A percentile compares a stretch with the other conserved stretches of the same genome.
These are phyloP conservation scores for Corchorus capsularis DNA, from an alignment of 345 rosid species.

Conservation along the genomic window DNA sequence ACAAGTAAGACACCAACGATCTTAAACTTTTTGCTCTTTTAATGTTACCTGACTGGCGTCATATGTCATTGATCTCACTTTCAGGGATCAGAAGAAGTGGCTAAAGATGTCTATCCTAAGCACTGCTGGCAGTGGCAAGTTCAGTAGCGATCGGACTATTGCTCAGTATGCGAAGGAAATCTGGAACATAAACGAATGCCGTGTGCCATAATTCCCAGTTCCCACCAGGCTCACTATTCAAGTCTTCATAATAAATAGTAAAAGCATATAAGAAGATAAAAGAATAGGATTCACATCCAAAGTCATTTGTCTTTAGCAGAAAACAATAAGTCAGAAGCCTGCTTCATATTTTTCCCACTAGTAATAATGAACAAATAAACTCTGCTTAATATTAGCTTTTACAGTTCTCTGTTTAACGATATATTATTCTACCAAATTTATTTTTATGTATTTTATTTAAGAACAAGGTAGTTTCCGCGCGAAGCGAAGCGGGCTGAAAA, in stretches of 20 bases:
- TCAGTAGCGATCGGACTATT: conserved; percentile 89
- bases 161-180: conserved; percentile 89
- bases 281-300: neutral
- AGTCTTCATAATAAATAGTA: neutral
- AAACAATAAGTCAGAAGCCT: no score
- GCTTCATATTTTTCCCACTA: neutral
- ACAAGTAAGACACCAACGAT: conserved; percentile 59
- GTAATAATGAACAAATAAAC: no score
- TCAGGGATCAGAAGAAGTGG: conserved; percentile 82
- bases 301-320: no score
- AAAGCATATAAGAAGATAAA: neutral
- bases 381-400: no score
- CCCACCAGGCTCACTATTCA: neutral
- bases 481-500: no score
- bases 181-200: conserved; percentile 84
- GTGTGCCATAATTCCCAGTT: conserved; percentile 49
- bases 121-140: conserved; percentile 91
- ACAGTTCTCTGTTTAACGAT: no score
- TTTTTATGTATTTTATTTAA: no score
- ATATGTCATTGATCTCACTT: neutral
- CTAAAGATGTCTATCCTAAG: conserved; percentile 87
- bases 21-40: neutral
- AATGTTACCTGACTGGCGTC: neutral
- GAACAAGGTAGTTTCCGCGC: no score
- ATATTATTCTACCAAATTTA: no score